Evolutionary conservation across 2,329 filamentous ascomycete genomes (phyloP), one percentile per base, ranked within the genome.

Genomic region (Cyanodermella asteris): DNA sequence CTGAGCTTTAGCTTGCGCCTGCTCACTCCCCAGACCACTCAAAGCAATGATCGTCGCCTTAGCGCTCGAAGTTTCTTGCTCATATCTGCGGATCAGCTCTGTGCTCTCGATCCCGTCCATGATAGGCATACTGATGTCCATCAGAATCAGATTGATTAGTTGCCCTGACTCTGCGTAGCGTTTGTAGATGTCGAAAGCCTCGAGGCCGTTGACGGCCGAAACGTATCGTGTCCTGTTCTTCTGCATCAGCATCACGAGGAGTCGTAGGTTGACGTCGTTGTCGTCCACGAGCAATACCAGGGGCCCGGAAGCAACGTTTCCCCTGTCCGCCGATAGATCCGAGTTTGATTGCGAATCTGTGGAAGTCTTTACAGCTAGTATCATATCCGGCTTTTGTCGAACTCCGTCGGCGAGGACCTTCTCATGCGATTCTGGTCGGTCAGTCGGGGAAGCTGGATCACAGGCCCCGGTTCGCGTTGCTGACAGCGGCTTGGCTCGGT

Each of bases 261-360:
- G 36, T 11, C 46, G 50, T 7, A 54, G 41, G 20, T 56, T 55
- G 29, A 56, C 55, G 2, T 38, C 36, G 30, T 56, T 56, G 31
- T 56, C 52, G 22, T 56, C 52, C 4, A 56, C 52, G 0, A 56
- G 46, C 1, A 55, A 40, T 3, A 56, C n/a, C n/a, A n/a, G n/a
- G n/a, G n/a, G n/a, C n/a, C n/a, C n/a, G n/a, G n/a, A n/a, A n/a
- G n/a, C n/a, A n/a, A n/a, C n/a, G n/a, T n/a, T n/a, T n/a, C n/a
- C n/a, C n/a, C n/a, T n/a, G n/a, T n/a, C n/a, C n/a, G n/a, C n/a
- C n/a, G n/a, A n/a, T n/a, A n/a, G n/a, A n/a, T n/a, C n/a, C n/a
- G n/a, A n/a, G n/a, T n/a, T n/a, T n/a, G n/a, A n/a, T n/a, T n/a
- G n/a, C n/a, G n/a, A n/a, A n/a, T n/a, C n/a, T n/a, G n/a, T n/a